These are phyloP conservation scores for Betula pendula DNA, from an alignment of 306 rosid species.

Conservation along the genomic window DNA sequence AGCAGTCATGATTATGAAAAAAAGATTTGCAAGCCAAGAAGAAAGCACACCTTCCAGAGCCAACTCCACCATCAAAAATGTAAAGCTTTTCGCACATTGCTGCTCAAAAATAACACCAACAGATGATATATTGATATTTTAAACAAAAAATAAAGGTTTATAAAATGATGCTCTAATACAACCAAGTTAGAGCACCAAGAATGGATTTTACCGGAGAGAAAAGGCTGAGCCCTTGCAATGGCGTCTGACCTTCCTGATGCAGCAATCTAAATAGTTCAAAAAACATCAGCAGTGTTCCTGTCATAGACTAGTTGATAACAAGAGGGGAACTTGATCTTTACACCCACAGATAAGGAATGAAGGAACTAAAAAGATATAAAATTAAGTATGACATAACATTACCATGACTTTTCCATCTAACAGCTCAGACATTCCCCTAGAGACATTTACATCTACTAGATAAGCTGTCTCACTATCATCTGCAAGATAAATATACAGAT, in stretches of 20 bases:
- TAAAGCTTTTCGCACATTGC: constrained; percentile 86
- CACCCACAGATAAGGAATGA: constrained; percentile 19
- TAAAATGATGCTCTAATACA: constrained; percentile 11
- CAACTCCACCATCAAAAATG: constrained; percentile 84
- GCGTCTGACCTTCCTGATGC: constrained; percentile 75
- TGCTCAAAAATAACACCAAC: constrained; percentile 41
- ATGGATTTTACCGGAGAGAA: constrained; percentile 64
- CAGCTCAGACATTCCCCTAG: constrained; percentile 63
- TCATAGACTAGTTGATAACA: constrained; percentile 20
- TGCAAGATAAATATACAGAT: constrained; percentile 44
- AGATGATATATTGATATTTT: constrained; percentile 14
- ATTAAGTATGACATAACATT: constrained; percentile 29
- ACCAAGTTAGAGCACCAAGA: constrained; percentile 13
- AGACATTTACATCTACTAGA: constrained; percentile 64
- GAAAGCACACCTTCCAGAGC: constrained; percentile 74
- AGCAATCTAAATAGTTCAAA: constrained; percentile 51
- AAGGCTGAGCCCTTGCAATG: constrained; percentile 63
- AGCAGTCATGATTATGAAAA: constrained; percentile 5
- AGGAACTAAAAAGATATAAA: constrained; percentile 2
- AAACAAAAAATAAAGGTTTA: constrained; percentile 9
- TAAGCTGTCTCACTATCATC: constrained; percentile 45
- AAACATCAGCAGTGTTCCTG: constrained; percentile 28
- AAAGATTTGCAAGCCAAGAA: constrained; percentile 31
- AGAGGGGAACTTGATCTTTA: constrained; percentile 7
- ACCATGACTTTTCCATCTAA: constrained; percentile 69